A percentile compares a stretch with the other conserved stretches of the same genome.
phyloP scores from a whole-genome alignment of 768 basidiomycete genomes.

The Tricholoma matsutake region DNA sequence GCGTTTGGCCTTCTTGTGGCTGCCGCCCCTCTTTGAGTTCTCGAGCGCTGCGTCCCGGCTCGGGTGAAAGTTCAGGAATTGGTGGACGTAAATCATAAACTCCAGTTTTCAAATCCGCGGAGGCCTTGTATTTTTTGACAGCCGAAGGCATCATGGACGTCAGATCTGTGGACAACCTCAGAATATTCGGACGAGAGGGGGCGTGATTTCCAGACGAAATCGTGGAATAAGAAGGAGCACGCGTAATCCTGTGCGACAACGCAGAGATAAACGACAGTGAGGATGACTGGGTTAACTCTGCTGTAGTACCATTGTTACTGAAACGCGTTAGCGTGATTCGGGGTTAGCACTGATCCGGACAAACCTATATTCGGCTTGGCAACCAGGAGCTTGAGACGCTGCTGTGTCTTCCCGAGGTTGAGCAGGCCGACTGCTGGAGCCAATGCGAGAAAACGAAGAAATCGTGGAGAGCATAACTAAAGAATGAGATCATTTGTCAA shows the following conservation, averaged over 20 bases:
- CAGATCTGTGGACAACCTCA: neutral
- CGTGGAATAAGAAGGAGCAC: neutral
- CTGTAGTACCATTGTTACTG: neutral
- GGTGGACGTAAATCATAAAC: constrained; percentile 10
- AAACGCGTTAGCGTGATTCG: constrained; percentile 5
- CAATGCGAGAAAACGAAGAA: neutral
- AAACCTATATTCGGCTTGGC: constrained; percentile 9
- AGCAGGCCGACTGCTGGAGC: neutral
- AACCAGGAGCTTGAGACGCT: neutral
- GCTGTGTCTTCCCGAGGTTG: neutral
- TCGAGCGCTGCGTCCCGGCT: neutral
- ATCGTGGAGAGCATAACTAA: neutral
- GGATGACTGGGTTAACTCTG: neutral
- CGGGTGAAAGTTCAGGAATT: neutral
- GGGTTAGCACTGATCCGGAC: neutral
- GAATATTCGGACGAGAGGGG: neutral
- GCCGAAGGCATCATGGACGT: neutral
- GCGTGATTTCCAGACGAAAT: neutral
- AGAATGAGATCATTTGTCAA: neutral
- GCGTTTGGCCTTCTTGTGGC: constrained; percentile 6
- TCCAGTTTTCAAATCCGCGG: neutral
- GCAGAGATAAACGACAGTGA: neutral
- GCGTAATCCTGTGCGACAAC: neutral
- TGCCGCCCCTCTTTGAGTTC: neutral
- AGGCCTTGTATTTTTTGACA: neutral